These are phyloP conservation scores for Globisporangium nodosum DNA, from an alignment of 352 stramenopile genomes.

Conservation along the genomic window DNA sequence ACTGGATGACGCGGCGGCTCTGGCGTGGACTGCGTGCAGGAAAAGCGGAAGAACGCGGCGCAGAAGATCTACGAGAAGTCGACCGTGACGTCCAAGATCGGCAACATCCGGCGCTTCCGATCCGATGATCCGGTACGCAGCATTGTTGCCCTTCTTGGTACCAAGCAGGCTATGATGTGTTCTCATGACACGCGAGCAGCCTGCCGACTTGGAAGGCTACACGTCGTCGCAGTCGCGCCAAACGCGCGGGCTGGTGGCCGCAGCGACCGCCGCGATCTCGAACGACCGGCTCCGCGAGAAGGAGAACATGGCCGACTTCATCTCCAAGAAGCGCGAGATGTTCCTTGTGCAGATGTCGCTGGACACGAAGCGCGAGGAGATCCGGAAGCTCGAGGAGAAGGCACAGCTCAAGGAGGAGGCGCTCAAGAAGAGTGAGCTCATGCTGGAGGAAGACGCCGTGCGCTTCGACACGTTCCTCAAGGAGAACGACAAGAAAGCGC, in stretches of 20 bases:
- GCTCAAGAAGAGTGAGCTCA: constrained; percentile 93
- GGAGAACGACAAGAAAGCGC: constrained; percentile 96
- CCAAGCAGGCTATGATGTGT: background rate
- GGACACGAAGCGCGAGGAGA: constrained; percentile 95
- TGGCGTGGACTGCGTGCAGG: constrained; percentile 13
- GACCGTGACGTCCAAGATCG: constrained; percentile 68
- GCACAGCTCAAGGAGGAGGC: constrained; percentile 93
- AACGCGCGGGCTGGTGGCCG: constrained; percentile 70
- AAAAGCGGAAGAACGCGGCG: constrained; percentile 48
- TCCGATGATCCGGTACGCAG: constrained; percentile 45
- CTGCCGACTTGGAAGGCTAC: constrained; percentile 41
- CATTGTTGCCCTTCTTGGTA: background rate
- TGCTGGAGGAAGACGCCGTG: constrained; percentile 95
- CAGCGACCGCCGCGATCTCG: constrained; percentile 75
- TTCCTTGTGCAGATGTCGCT: constrained; percentile 95
- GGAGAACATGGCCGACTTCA: constrained; percentile 95
- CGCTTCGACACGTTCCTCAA: constrained; percentile 97
- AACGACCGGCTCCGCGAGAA: constrained; percentile 89
- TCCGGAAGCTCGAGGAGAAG: constrained; percentile 95
- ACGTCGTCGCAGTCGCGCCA: constrained; percentile 64
- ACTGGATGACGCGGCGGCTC: background rate
- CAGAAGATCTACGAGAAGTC: constrained; percentile 91
- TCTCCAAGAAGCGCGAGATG: constrained; percentile 96
- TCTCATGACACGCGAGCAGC: constrained; percentile 13
- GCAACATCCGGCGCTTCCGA: constrained; percentile 75